Base-by-base conservation (phyloP, 805 yeast genomes). In the Saccharomycopsis fibuligera region DNA sequence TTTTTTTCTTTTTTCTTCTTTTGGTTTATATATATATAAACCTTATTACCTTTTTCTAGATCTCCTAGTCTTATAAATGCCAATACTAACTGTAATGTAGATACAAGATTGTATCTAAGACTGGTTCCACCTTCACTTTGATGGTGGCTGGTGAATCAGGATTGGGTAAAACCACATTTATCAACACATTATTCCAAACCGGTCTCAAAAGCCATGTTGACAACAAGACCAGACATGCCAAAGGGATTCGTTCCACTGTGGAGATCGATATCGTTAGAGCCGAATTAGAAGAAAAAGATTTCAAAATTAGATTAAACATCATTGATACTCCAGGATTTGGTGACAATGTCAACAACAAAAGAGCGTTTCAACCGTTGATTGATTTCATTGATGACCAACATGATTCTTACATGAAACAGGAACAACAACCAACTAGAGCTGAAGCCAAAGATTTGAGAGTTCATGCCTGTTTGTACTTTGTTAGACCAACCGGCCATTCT, bases 401-500 rank as follows among this genome's bases (percentile, higher is more conserved):
- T 61, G 89, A 83, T 60, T 75, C 84, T 22, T 88, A 68, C 63
- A 84, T 89, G 91, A 85, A 85, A 63, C 96, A 86, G 64, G 96
- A 89, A 62, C 93, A 88, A 62, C 98, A 90, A 68, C 98, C 98
- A 30, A 65, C 64, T 45, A 79, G 98, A 65, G 51, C 47, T 2
- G 67, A 67, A 36, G 78, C 74, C 61, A 83, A 81, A 58, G 97
- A 90, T 67, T 69, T 87, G 55, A 78, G 97, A 60, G 96, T 90
- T 31, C 96, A 90, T 61, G 95, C 89, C 2, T 80, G 89, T 63
- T 69, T 93, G 55, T 93, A 90, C 68, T 91, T 93, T 60, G 86
- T 93, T 60, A 96, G 91, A 68, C 99, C 99, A 58, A 90, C 97
- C 23, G 98, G 96, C 53, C 99, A 93, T 68, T 79, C 86, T 38